Conservation (phyloP, 2,329 filamentous ascomycete species). For the Mycosphaerella arachidis region DNA sequence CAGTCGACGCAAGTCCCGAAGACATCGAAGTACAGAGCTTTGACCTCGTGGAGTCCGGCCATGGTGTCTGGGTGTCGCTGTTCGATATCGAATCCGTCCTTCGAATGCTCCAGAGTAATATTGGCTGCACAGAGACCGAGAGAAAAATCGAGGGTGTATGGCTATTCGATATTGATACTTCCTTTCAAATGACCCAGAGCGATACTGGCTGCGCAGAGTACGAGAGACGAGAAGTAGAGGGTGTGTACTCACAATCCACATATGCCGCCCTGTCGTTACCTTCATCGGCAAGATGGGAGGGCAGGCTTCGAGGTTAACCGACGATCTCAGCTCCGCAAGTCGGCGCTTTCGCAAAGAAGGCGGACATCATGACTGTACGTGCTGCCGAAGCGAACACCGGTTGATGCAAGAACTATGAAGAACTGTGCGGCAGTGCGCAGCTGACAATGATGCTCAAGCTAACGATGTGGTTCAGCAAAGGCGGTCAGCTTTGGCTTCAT, state of each 20-base stretch:
- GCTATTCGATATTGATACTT: neutral
- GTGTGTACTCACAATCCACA: neutral
- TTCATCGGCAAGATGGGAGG: neutral
- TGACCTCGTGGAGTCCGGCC: constrained; percentile 37
- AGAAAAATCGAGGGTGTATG: neutral
- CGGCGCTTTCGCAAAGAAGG: neutral
- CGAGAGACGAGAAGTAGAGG: neutral
- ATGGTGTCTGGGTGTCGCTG: neutral
- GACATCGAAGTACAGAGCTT: constrained; percentile 66
- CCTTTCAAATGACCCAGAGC: too few relatives aligned
- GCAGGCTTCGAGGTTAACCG: neutral
- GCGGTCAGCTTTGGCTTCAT: neutral
- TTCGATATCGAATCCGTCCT: neutral
- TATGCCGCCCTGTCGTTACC: neutral
- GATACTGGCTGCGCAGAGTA: neutral
- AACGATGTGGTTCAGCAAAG: neutral
- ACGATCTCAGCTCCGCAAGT: neutral
- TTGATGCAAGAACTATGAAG: neutral
- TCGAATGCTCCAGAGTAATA: neutral
- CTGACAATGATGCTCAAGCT: neutral
- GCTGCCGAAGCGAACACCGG: neutral
- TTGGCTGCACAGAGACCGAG: neutral
- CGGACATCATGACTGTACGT: neutral
- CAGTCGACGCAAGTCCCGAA: constrained; percentile 80
- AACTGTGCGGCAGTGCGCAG: neutral